A percentile compares a stretch with the other conserved stretches of the same genome.
Conservation (phyloP, 2,329 filamentous ascomycete genomes). For the Didymella pinodella region DNA sequence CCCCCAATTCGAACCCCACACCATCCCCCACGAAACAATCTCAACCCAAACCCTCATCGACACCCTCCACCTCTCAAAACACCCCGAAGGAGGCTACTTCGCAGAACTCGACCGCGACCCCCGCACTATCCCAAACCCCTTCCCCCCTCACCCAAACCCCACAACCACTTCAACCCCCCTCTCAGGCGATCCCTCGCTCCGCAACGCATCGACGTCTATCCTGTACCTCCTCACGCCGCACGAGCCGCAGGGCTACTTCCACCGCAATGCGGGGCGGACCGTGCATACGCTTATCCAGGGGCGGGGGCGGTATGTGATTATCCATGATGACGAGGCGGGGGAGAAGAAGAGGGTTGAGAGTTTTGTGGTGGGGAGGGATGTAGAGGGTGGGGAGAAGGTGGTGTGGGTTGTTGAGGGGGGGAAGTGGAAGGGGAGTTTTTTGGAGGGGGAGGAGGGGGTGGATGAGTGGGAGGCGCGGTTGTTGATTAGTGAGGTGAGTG, state of each 20-base stretch:
- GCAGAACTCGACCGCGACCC: slow-evolving; percentile 58
- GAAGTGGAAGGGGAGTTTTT: slow-evolving; percentile 70
- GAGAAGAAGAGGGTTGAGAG: slow-evolving; percentile 65
- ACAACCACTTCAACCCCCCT: slow-evolving; percentile 3
- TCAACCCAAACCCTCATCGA: slow-evolving; percentile 30
- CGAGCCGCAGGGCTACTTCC: slow-evolving; percentile 66
- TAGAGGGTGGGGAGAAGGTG: slow-evolving; percentile 66
- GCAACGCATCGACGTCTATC: slow-evolving; percentile 67
- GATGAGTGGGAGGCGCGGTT: slow-evolving; percentile 58
- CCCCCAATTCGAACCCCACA: slow-evolving; percentile 5
- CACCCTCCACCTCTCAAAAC: slow-evolving; percentile 52
- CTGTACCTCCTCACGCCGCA: slow-evolving; percentile 69
- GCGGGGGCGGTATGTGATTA: slow-evolving; percentile 68
- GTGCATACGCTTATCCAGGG: slow-evolving; percentile 72
- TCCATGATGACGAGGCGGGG: slow-evolving; percentile 64
- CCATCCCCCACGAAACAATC: slow-evolving; percentile 21
- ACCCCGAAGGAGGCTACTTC: slow-evolving; percentile 62
- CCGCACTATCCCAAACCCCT: slow-evolving; percentile 62
- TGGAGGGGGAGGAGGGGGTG: slow-evolving; percentile 57
- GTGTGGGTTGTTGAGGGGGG: slow-evolving; percentile 75
- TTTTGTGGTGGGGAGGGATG: slow-evolving; percentile 68
- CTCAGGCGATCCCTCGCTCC: neutral
- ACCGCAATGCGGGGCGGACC: slow-evolving; percentile 67
- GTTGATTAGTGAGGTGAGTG: slow-evolving; percentile 67
- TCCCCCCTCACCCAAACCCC: slow-evolving; percentile 35